Conservation (phyloP, 2,329 filamentous ascomycete genomes). For the Lithohypha guttulata region DNA sequence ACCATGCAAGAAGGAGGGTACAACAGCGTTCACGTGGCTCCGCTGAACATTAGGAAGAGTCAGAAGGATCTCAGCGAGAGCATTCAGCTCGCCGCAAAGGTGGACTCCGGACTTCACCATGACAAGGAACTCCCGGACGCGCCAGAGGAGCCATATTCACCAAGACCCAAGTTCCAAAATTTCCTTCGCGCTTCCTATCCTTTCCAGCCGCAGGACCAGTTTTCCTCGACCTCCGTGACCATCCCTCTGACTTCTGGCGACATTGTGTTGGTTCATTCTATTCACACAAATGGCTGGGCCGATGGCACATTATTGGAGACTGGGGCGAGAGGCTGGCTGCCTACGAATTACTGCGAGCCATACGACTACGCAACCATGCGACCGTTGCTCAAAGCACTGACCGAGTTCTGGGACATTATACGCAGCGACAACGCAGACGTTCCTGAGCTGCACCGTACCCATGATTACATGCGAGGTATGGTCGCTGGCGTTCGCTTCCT, state of each 20-base stretch:
- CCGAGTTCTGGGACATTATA: constrained; percentile 87
- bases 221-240: constrained; percentile 77
- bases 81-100: constrained; percentile 7
- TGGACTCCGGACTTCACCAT: constrained; percentile 18
- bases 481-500: constrained; percentile 88
- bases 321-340: constrained; percentile 84
- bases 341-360: constrained; percentile 94
- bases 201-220: constrained; percentile 68
- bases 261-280: constrained; percentile 85
- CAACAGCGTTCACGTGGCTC: constrained; percentile 18
- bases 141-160: constrained; percentile 32
- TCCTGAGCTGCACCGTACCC: constrained; percentile 69
- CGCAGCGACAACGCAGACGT: constrained; percentile 65
- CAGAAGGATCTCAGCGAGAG: constrained; percentile 9
- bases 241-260: constrained; percentile 82
- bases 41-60: constrained; percentile 19
- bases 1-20: constrained; percentile 7
- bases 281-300: constrained; percentile 97
- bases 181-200: constrained; percentile 91
- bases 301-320: constrained; percentile 83
- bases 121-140: constrained; percentile 39
- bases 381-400: constrained; percentile 70
- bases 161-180: constrained; percentile 71
- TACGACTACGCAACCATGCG: constrained; percentile 85
- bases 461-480: constrained; percentile 88